A percentile compares a stretch with the other conserved stretches of the same genome.
These are phyloP conservation scores for Cadophora malorum DNA, from an alignment of 2,329 filamentous ascomycete species.

Conservation along the genomic window DNA sequence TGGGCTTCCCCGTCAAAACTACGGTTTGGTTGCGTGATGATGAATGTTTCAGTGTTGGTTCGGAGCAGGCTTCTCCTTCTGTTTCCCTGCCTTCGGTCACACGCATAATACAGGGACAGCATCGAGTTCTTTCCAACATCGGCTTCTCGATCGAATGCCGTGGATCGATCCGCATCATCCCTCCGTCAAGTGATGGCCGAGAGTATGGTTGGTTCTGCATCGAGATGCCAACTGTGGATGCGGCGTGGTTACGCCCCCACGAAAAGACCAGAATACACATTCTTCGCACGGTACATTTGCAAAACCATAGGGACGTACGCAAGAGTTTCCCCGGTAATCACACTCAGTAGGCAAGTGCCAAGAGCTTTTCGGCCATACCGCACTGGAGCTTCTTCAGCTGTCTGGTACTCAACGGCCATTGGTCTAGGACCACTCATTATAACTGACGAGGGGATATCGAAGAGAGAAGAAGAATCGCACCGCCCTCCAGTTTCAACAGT, in stretches of 20 bases:
- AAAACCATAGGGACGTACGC: background rate
- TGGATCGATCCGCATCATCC: constrained; percentile 20
- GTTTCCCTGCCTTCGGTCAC: constrained; percentile 15
- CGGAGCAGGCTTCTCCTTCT: constrained; percentile 14
- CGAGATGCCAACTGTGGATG: constrained; percentile 8
- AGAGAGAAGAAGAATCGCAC: too few relatives aligned
- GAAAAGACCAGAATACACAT: constrained; percentile 7
- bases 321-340: constrained; percentile 12
- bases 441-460: background rate
- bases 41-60: background rate
- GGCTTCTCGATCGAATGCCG: constrained; percentile 5
- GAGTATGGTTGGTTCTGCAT: background rate
- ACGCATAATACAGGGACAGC: constrained; percentile 13
- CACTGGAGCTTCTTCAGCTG: constrained; percentile 12
- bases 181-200: constrained; percentile 30
- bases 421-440: background rate
- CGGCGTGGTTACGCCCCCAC: constrained; percentile 22
- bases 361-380: background rate
- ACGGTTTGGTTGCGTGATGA: background rate
- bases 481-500: background rate
- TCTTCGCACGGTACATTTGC: constrained; percentile 10
- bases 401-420: background rate
- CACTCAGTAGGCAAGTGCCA: background rate
- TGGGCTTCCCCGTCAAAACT: background rate
- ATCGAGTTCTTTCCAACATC: constrained; percentile 21